Base-by-base conservation (phyloP, 768 basidiomycete genomes). In the Suillus hirtellus region DNA sequence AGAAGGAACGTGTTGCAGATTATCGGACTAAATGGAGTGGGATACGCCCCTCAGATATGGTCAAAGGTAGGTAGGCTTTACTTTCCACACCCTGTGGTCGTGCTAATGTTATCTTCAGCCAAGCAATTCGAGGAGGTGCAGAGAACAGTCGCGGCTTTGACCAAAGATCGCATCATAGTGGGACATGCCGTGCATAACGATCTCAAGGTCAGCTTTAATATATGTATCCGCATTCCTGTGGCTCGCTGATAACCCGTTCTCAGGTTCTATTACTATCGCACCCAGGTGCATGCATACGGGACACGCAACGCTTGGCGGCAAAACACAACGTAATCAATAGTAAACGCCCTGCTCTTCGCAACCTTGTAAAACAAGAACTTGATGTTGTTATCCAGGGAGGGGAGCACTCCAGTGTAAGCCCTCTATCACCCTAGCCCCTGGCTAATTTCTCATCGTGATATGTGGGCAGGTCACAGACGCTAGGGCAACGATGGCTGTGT, bases 151-250 rank as follows among this genome's bases (percentile, higher is more conserved):
- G 86, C 93, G 0, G 87, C 85, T 44, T 68, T 98, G 19, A 71
- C 96, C 15, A 85, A 91, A 65, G 93, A 89, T 60, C 82, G 89
- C 55, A 85, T 96, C 49, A 74, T 99, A 14, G 81, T 99, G 9
- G 97, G 96, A 1, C 97, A 99, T 72, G 96, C 96, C 0, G 80
- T 99, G 6, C 81, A 88, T 71, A 93, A 98, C 67, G 96, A 99
- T 78, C 80, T 97, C 40, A 92, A 93, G 79, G 95, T 70, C 44
- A 8, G 63, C 5, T 53, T 1, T 2, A 52, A 52, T 27, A 17
- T 34, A 2, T 17, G 8, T 50, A 12, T 35, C 17, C 27, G 21
- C 9, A 19, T 43, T 34, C 47, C 19, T 34, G 15, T 3, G 24
- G 47, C 54, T 31, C 52, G 19, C 44, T 24, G 4, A n/a, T n/a